Conservation (phyloP, 768 basidiomycete genomes). For the Atractiella rhizophila region DNA sequence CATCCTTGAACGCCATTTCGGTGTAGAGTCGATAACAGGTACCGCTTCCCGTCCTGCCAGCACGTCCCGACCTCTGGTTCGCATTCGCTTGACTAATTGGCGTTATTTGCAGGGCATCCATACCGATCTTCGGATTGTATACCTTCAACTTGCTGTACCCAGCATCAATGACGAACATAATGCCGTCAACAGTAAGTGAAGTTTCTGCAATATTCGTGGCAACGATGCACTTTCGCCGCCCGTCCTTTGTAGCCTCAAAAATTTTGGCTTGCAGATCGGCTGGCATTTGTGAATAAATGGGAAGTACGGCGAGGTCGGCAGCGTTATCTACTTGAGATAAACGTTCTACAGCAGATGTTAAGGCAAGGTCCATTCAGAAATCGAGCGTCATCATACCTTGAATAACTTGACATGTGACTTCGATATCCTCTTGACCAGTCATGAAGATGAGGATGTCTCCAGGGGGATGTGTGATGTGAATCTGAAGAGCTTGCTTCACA, state of each 20-base stretch:
- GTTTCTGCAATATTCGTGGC: constrained; percentile 99
- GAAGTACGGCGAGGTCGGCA: constrained; percentile 60
- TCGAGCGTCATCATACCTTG: constrained; percentile 33
- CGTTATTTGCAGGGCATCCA: constrained; percentile 97
- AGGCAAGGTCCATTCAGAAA: neutral
- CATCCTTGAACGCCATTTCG: constrained; percentile 86
- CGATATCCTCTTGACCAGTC: constrained; percentile 99
- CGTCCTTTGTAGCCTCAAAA: constrained; percentile 79
- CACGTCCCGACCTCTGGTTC: constrained; percentile 81
- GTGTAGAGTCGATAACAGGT: constrained; percentile 93
- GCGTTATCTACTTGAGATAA: constrained; percentile 77
- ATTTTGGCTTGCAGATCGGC: constrained; percentile 96
- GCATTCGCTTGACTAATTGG: constrained; percentile 98
- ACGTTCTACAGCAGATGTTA: constrained; percentile 37
- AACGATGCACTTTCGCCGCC: constrained; percentile 84
- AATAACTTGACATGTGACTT: constrained; percentile 81
- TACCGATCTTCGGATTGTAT: constrained; percentile 95
- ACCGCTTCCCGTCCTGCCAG: constrained; percentile 81
- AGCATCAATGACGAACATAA: constrained; percentile 83
- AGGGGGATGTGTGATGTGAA: constrained; percentile 70
- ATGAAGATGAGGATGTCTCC: constrained; percentile 96
- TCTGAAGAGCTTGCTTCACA: constrained; percentile 92
- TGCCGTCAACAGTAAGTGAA: constrained; percentile 91
- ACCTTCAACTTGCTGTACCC: constrained; percentile 96
- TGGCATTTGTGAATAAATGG: constrained; percentile 99